phyloP scores from a whole-genome alignment of 2,329 filamentous ascomycete species.

The Gremmenia infestans region DNA sequence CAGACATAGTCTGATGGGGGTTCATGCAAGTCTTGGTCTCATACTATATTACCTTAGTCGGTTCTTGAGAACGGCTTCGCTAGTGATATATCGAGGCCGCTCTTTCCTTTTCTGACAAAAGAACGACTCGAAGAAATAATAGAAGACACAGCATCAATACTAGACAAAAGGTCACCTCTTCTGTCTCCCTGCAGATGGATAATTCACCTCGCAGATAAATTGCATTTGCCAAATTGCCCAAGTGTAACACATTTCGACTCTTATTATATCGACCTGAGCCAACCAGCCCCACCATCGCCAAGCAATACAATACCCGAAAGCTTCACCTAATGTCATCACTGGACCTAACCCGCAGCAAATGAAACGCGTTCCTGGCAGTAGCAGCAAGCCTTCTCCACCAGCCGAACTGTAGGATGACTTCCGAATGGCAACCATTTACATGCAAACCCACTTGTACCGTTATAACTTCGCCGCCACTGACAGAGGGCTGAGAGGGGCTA shows the following conservation, averaged over 20 bases:
- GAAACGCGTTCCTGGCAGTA: neutral
- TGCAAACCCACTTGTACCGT: neutral
- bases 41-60: neutral
- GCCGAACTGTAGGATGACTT: neutral
- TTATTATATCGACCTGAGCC: conserved; percentile 1
- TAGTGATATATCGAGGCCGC: no score
- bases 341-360: neutral
- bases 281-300: neutral
- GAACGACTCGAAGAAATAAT: neutral
- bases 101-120: neutral
- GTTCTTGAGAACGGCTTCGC: no score
- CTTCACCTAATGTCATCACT: neutral
- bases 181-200: neutral
- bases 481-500: neutral
- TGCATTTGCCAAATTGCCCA: conserved; percentile 4
- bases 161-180: neutral
- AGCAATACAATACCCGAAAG: neutral
- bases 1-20: neutral
- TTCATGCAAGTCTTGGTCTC: neutral
- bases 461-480: neutral
- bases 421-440: neutral
- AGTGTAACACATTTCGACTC: conserved; percentile 3
- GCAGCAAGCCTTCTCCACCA: neutral
- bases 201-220: conserved; percentile 2
- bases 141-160: neutral